A percentile compares a stretch with the other conserved stretches of the same genome.
Conservation (phyloP, 2,329 filamentous ascomycete genomes). For the Triangularia setosa region DNA sequence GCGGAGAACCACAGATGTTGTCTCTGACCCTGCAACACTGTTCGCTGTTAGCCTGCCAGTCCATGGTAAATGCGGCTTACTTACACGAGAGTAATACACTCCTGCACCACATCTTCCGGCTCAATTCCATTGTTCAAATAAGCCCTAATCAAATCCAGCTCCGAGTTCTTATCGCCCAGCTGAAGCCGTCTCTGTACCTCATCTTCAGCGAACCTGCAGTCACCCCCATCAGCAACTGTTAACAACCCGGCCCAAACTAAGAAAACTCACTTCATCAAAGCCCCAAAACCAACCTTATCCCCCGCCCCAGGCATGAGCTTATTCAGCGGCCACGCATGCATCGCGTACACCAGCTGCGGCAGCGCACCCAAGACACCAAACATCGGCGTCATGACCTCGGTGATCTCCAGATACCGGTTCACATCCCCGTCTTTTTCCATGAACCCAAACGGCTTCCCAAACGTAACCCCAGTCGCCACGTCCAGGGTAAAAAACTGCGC, state of each 20-base stretch:
- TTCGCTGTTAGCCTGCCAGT: too few species aligned
- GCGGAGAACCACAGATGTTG: slow-evolving; percentile 11
- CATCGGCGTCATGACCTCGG: slow-evolving; percentile 22
- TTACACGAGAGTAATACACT: slow-evolving; percentile 13
- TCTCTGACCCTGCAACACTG: slow-evolving; percentile 12
- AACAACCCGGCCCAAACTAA: background rate
- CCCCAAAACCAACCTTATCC: slow-evolving; percentile 11
- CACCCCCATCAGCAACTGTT: background rate
- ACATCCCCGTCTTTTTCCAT: slow-evolving; percentile 38
- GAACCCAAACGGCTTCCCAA: slow-evolving; percentile 42
- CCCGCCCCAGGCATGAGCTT: slow-evolving; percentile 8
- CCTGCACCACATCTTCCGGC: slow-evolving; percentile 8
- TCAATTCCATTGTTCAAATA: slow-evolving; percentile 6
- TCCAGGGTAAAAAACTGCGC: slow-evolving; percentile 47
- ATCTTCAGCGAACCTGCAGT: slow-evolving; percentile 9
- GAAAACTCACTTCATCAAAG: slow-evolving; percentile 5
- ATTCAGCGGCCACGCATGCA: slow-evolving; percentile 8
- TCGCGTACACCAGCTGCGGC: slow-evolving; percentile 6
- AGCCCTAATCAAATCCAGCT: slow-evolving; percentile 5
- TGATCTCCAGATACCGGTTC: slow-evolving; percentile 25
- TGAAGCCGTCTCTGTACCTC: slow-evolving; percentile 2
- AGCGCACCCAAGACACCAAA: slow-evolving; percentile 6
- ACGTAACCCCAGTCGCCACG: slow-evolving; percentile 43
- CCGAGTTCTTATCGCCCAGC: background rate
- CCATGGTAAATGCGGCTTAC: too few species aligned